phyloP scores from a whole-genome alignment of 1,139 yeast genomes.

The Nadsonia commutata region DNA sequence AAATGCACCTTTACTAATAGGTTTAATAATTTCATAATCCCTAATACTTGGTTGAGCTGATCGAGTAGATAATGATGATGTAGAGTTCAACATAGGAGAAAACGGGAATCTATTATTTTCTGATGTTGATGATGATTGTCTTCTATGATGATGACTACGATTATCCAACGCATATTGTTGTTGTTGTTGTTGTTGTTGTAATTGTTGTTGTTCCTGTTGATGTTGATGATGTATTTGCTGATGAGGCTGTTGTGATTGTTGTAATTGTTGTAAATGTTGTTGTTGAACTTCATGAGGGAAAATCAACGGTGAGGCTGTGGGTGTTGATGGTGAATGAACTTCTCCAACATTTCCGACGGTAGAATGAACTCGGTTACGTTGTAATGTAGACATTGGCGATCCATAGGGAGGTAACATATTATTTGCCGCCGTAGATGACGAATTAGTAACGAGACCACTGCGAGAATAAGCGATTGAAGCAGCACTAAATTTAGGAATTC shows the following conservation, averaged over 20 bases:
- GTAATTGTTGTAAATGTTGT: slow-evolving; percentile 4
- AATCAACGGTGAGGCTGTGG: slow-evolving; percentile 18
- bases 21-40: slow-evolving; percentile 83
- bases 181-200: too few species aligned
- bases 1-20: slow-evolving; percentile 94
- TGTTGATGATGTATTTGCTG: too few species aligned
- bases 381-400: slow-evolving; percentile 13
- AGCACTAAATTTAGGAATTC: not conserved
- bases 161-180: too few species aligned
- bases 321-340: slow-evolving; percentile 11
- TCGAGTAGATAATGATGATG: slow-evolving; percentile 27
- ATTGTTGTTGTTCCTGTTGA: too few species aligned
- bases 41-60: slow-evolving; percentile 50
- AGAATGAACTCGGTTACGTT: slow-evolving; percentile 8
- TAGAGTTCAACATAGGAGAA: slow-evolving; percentile 67
- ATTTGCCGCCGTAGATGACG: not conserved
- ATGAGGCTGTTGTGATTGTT: too few species aligned
- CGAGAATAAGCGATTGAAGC: not conserved
- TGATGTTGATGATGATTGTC: slow-evolving; percentile 17
- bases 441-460: not conserved
- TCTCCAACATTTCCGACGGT: too few species aligned
- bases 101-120: slow-evolving; percentile 40
- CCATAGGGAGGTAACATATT: slow-evolving; percentile 8
- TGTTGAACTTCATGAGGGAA: slow-evolving; percentile 15
- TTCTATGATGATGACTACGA: slow-evolving; percentile 13